Evolutionary conservation across 1,284 basidiomycete species (phyloP).

Genomic region (Exobasidium cylindrosporum): DNA sequence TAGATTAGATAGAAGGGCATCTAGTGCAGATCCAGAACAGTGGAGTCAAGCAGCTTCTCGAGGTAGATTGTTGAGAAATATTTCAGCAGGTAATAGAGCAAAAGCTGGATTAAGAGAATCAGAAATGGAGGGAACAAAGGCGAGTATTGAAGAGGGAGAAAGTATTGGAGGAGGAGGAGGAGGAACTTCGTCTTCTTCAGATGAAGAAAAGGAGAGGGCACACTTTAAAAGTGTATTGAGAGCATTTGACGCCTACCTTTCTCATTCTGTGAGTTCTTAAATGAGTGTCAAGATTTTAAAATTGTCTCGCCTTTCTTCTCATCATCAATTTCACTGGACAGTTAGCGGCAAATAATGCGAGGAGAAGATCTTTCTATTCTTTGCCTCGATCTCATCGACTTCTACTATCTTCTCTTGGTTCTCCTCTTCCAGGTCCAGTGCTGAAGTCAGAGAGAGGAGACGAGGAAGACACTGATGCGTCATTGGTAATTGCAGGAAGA

Average conservation of each 20-base stretch:
- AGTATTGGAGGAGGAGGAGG: neutral
- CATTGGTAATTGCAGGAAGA: constrained; percentile 6
- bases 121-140: neutral
- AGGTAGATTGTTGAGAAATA: constrained; percentile 5
- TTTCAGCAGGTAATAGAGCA: neutral
- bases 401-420: constrained; percentile 31
- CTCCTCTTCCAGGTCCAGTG: constrained; percentile 27
- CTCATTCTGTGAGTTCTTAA: constrained; percentile 31
- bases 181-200: neutral
- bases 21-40: constrained; percentile 10
- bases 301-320: no score
- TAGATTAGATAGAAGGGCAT: neutral
- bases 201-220: constrained; percentile 27
- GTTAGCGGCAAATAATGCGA: constrained; percentile 41
- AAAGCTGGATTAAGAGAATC: neutral
- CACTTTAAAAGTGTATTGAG: constrained; percentile 47
- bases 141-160: neutral
- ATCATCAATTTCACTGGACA: no score
- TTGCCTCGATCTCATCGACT: constrained; percentile 42
- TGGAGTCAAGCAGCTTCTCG: constrained; percentile 3
- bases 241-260: constrained; percentile 48
- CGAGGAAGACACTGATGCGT: neutral
- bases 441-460: constrained; percentile 9
- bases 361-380: constrained; percentile 37
- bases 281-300: no score